phyloP scores from a whole-genome alignment of 768 basidiomycete species.

The Mycena crocata region DNA sequence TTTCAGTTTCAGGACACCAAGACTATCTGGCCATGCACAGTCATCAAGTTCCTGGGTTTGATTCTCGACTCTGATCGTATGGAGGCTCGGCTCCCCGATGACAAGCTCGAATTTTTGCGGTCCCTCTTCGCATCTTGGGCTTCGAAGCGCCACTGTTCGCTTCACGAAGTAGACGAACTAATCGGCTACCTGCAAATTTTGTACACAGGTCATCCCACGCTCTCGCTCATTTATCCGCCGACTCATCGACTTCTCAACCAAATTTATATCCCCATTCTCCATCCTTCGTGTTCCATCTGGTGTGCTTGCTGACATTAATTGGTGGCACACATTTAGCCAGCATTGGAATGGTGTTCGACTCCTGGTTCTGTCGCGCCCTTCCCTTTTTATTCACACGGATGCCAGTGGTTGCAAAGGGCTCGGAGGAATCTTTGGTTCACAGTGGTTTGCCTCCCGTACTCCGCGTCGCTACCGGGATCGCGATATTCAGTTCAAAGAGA shows the following conservation, averaged over 20 bases:
- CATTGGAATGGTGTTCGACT: constrained; percentile 46
- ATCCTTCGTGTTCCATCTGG: constrained; percentile 38
- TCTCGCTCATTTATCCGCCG: constrained; percentile 42
- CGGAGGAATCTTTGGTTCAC: constrained; percentile 41
- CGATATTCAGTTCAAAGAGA: constrained; percentile 50
- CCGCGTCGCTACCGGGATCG: constrained; percentile 36
- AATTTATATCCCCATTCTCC: constrained; percentile 37
- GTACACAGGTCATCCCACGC: constrained; percentile 47
- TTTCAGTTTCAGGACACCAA: constrained; percentile 40
- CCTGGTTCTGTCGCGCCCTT: constrained; percentile 28
- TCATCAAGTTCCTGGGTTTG: constrained; percentile 42
- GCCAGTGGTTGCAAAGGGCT: constrained; percentile 44
- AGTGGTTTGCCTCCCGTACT: constrained; percentile 1
- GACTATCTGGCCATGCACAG: constrained; percentile 37
- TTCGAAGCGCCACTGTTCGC: constrained; percentile 20
- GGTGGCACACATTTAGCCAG: constrained; percentile 43
- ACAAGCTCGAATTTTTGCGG: constrained; percentile 43
- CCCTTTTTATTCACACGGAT: constrained; percentile 37
- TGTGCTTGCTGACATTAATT: constrained; percentile 39
- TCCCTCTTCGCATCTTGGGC: constrained; percentile 39
- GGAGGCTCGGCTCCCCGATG: constrained; percentile 46
- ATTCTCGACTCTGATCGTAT: constrained; percentile 39
- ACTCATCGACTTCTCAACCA: constrained; percentile 43
- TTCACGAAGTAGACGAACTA: constrained; percentile 44
- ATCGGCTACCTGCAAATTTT: constrained; percentile 48